Base-by-base conservation (phyloP, 768 basidiomycete species). In the Lentinula boryana region DNA sequence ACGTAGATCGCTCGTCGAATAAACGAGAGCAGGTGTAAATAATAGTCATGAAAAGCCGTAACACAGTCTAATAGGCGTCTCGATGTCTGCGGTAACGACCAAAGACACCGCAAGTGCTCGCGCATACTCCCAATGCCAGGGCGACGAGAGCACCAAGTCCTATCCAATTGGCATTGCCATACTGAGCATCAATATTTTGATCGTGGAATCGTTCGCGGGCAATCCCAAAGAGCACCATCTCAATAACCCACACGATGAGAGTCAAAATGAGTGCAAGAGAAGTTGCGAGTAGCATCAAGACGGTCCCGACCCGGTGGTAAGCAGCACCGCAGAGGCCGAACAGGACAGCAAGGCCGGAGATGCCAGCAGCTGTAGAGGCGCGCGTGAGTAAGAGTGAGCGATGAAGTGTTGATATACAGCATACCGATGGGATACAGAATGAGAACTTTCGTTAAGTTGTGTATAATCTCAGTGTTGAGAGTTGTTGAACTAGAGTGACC, bases 121-220 rank as follows among this genome's bases (percentile, higher is more conserved):
- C 78, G 72, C 87, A 88, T 73, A 87, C 87, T 27, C 81, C 86
- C 15, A 92, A 62, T 9, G 44, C 27, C 52, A 94, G 79, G 1
- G 90, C 79, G 56, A 83, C 79, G 54, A 89, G 75, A 1, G 91
- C 90, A 60, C 83, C 91, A 48, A 94, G 79, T 3, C 87, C 88
- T 60, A 93, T 68, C 92, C 92, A 95, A 68, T 85, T 86, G 48
- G 89, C 91, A 70, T 91, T 92, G 15, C 91, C 92, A 72, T 84
- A 87, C 63, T 80, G 75, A 2, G 88, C 83, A 27, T 66, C 55
- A 32, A 75, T 68, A 18, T 79, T 81, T 18, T 74, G 73, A 62
- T 80, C 71, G 60, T 80, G 77, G 68, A 88, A 80, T 46, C 80
- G 78, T 64, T 82, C 70, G 61, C 85, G 84, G 16, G 83, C 84